Conservation (phyloP, 2,329 filamentous ascomycete genomes). For the Epichloe scottii region DNA sequence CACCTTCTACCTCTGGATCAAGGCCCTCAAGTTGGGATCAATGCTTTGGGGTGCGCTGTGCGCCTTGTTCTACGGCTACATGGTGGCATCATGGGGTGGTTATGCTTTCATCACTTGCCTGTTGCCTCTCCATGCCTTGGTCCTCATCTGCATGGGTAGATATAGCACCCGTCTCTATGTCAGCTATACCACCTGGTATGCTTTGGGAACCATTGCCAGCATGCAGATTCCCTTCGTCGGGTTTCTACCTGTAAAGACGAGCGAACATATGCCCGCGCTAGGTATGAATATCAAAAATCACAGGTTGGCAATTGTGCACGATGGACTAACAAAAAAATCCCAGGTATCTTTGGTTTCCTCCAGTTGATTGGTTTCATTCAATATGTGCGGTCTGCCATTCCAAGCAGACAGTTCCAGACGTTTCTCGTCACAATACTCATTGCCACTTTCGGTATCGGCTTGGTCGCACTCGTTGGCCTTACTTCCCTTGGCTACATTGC, state of each 20-base stretch:
- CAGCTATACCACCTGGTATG: constrained; percentile 97
- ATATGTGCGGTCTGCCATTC: constrained; percentile 77
- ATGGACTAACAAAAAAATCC: constrained; percentile 2
- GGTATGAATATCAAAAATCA: constrained; percentile 40
- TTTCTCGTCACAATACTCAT: constrained; percentile 69
- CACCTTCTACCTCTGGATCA: constrained; percentile 98
- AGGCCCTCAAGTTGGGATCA: constrained; percentile 90
- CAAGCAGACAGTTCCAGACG: constrained; percentile 87
- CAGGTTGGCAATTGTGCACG: constrained; percentile 5
- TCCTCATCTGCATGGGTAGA: constrained; percentile 90
- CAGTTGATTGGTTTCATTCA: constrained; percentile 89
- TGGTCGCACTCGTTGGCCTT: constrained; percentile 69
- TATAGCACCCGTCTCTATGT: constrained; percentile 93
- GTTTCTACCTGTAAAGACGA: constrained; percentile 90
- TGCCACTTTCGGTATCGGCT: constrained; percentile 57
- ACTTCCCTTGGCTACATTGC: constrained; percentile 87
- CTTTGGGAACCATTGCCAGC: constrained; percentile 85
- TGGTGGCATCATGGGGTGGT: constrained; percentile 98
- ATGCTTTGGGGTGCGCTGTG: constrained; percentile 93
- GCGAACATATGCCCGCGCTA: constrained; percentile 95
- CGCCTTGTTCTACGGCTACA: constrained; percentile 97
- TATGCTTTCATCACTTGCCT: constrained; percentile 99
- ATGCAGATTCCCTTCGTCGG: constrained; percentile 99
- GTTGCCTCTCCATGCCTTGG: constrained; percentile 85
- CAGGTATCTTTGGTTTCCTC: constrained; percentile 88